Percentiles rank a stretch among this genome's conserved stretches.
Conservation (phyloP, 306 rosid genomes). For the Acacia melanoxylon region DNA sequence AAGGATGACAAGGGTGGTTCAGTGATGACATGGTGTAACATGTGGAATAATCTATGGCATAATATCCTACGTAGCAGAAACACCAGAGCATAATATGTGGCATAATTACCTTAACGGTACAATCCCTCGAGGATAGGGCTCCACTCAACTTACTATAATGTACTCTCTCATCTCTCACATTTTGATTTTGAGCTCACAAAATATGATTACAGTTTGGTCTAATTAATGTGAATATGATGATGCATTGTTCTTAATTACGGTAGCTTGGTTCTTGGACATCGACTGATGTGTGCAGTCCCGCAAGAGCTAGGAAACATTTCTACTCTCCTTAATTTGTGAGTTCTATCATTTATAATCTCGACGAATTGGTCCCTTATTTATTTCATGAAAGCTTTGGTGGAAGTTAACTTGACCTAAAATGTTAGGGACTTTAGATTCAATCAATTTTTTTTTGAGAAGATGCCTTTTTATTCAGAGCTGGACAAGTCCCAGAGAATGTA, state of each 20-base stretch:
- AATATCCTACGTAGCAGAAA: too few relatives aligned
- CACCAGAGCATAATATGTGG: too few relatives aligned
- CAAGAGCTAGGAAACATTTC: slow-evolving; percentile 60
- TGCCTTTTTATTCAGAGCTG: too few relatives aligned
- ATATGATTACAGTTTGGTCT: not conserved
- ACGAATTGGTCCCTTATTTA: not conserved
- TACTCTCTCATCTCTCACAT: slow-evolving; percentile 3
- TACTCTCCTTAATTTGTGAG: slow-evolving; percentile 70
- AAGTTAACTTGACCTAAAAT: slow-evolving; percentile 24
- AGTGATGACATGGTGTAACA: too few relatives aligned
- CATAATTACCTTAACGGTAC: slow-evolving; percentile 56
- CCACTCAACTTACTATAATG: slow-evolving; percentile 38
- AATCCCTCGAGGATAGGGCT: slow-evolving; percentile 66
- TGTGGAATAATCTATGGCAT: too few relatives aligned
- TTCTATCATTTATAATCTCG: not conserved
- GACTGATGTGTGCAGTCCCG: slow-evolving; percentile 62
- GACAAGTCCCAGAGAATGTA: too few relatives aligned
- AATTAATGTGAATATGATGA: not conserved
- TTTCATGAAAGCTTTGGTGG: not conserved
- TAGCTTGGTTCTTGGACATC: slow-evolving; percentile 64
- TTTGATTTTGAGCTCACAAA: not conserved
- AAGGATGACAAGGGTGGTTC: too few relatives aligned
- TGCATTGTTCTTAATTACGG: slow-evolving; percentile 14
- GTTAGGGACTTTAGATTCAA: not conserved
- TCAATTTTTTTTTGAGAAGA: too few relatives aligned